These are phyloP conservation scores for Leptographium lundbergii DNA, from an alignment of 2,329 filamentous ascomycete species.

Conservation along the genomic window DNA sequence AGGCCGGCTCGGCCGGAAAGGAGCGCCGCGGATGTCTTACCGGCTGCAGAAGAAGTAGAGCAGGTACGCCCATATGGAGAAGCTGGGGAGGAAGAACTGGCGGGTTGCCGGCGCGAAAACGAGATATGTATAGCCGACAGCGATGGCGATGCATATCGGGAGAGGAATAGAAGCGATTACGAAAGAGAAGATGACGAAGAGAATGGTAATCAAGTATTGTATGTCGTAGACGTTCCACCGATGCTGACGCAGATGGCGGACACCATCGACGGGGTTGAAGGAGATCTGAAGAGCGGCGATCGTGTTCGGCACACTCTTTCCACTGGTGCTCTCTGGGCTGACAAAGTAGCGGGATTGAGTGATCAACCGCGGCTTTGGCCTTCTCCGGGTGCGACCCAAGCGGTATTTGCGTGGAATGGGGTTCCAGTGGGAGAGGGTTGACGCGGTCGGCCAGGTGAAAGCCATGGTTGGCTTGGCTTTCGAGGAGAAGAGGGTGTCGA, in stretches of 20 bases:
- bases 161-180: constrained; percentile 73
- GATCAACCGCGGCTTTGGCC: constrained; percentile 8
- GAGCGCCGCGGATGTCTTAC: constrained; percentile 31
- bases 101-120: constrained; percentile 72
- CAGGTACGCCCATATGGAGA: constrained; percentile 76
- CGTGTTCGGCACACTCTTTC: constrained; percentile 29
- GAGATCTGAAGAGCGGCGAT: constrained; percentile 70
- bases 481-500: constrained; percentile 8
- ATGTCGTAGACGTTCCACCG: constrained; percentile 73
- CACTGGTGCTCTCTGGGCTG: constrained; percentile 1
- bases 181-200: constrained; percentile 70
- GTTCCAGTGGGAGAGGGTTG: constrained; percentile 18
- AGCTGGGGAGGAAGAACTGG: constrained; percentile 82
- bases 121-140: constrained; percentile 54
- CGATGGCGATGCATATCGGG: constrained; percentile 60
- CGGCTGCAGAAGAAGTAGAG: constrained; percentile 87
- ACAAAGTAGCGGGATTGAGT: constrained; percentile 11
- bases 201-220: constrained; percentile 66
- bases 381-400: constrained; percentile 11
- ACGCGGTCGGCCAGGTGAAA: constrained; percentile 16
- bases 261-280: constrained; percentile 65
- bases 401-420: constrained; percentile 21
- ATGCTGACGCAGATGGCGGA: constrained; percentile 63
- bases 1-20: background rate
- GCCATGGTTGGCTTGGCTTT: constrained; percentile 18